Evolutionary conservation across 306 rosid species (phyloP).

Genomic region (Dalbergia cultrata): DNA sequence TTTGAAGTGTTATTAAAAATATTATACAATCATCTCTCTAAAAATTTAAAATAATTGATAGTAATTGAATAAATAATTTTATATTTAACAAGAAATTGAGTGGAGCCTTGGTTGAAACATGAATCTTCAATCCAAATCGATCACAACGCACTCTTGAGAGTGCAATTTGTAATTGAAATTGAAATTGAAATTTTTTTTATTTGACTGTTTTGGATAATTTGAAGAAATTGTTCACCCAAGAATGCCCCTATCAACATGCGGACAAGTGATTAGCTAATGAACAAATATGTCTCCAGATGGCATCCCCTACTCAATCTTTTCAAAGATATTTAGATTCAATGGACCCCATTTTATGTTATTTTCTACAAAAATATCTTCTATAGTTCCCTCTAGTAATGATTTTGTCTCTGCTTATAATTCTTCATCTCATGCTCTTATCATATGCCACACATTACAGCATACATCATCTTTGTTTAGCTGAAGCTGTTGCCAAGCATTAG

Average conservation of each 20-base stretch:
- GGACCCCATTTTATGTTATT: constrained; percentile 37
- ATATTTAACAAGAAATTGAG: too few relatives aligned
- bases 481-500: neutral
- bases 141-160: too few relatives aligned
- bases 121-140: too few relatives aligned
- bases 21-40: too few relatives aligned
- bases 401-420: constrained; percentile 26
- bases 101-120: too few relatives aligned
- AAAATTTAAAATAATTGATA: too few relatives aligned
- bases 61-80: too few relatives aligned
- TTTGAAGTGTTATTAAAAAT: too few relatives aligned
- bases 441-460: neutral
- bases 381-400: neutral
- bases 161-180: too few relatives aligned
- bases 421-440: neutral
- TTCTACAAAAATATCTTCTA: constrained; percentile 41
- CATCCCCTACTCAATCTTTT: neutral
- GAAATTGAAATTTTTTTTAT: neutral
- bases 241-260: neutral
- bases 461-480: constrained; percentile 30
- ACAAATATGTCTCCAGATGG: neutral
- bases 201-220: constrained; percentile 16
- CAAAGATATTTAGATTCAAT: constrained; percentile 50
- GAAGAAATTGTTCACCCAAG: constrained; percentile 2
- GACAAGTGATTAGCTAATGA: neutral